Evolutionary conservation across 106 monocot genomes (phyloP).

Genomic region (Alisma plantagoaquatica): DNA sequence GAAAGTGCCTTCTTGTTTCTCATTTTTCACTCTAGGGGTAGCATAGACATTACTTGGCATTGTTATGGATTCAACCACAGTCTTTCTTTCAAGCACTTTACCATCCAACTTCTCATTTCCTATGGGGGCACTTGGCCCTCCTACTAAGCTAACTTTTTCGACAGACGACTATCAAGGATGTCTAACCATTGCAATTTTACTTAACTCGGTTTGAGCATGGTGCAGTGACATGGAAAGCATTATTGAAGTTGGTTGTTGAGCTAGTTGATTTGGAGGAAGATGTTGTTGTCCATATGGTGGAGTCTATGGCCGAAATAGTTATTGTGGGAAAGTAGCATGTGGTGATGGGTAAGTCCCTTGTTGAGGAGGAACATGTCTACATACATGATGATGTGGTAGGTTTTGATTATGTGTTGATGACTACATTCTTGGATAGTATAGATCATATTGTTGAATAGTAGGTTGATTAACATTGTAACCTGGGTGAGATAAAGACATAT

Average conservation of each 20-base stretch:
- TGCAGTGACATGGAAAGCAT: neutral
- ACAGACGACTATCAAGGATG: conserved; percentile 6
- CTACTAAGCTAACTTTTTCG: neutral
- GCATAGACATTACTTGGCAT: no score
- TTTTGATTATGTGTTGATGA: conserved; percentile 24
- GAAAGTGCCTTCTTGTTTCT: no score
- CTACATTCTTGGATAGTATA: conserved; percentile 24
- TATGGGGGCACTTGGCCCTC: neutral
- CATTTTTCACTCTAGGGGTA: no score
- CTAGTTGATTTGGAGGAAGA: conserved; percentile 9
- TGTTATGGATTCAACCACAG: no score
- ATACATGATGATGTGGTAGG: conserved; percentile 18
- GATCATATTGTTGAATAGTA: conserved; percentile 21
- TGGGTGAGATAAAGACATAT: conserved; percentile 20
- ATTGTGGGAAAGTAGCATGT: conserved; percentile 18
- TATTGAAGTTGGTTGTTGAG: conserved; percentile 5
- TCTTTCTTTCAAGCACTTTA: no score
- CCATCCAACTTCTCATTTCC: no score
- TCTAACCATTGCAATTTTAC: no score
- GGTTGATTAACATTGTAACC: conserved; percentile 18
- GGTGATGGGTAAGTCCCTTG: conserved; percentile 28
- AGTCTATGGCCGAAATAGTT: conserved; percentile 26
- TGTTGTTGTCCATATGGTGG: conserved; percentile 25
- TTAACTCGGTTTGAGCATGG: no score
- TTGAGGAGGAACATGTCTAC: conserved; percentile 10